Base-by-base conservation (phyloP, 495 filamentous ascomycete genomes). In the Aspergillus conjunctus region DNA sequence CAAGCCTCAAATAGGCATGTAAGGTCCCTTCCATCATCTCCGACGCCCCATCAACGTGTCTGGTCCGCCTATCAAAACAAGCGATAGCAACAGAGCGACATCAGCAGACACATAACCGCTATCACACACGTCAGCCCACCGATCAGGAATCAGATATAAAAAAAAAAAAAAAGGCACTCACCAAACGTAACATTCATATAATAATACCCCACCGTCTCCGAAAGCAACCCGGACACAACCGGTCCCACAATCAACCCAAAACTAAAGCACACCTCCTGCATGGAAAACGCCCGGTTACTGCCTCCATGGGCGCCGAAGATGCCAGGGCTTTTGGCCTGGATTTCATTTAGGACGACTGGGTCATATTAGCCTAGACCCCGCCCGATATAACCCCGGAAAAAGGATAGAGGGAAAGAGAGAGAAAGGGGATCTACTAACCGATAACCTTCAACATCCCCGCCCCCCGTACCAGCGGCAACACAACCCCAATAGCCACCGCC, bases 211-310 rank as follows among this genome's bases (percentile, higher is more conserved):
- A 76, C 63, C 4, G 33, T 18, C 54, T 76, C 68, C 0, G 67
- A 62, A 7, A 80, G 43, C 11, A 60, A 54, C 0, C 73, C 73
- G 0, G 73, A 67, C 26, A 79, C 32, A n/a, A 79, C 51, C 0
- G 77, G 77, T 1, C 77, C 76, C 8, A 68, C 51, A 15, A 77
- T 61, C 8, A 69, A 56, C 0, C 77, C 77, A 12, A 59, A 45
- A 14, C 70, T 77, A 51, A 66, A 78, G n/a, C 68, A 69, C 53
- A 79, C 64, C 33, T 68, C 71, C 33, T 69, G 68, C 18, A 78
- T 53, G 1, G 75, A 65, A 39, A 73, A 65, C n/a, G 70, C 76
- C 26, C 73, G 69, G 7, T 76, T 76, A 31, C 73, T 73, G 0
- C 73, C 75, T 8, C 73, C 75, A 32, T 72, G 61, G 2, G 60